Conservation (phyloP, 306 rosid genomes). For the Rosa lucieae region DNA sequence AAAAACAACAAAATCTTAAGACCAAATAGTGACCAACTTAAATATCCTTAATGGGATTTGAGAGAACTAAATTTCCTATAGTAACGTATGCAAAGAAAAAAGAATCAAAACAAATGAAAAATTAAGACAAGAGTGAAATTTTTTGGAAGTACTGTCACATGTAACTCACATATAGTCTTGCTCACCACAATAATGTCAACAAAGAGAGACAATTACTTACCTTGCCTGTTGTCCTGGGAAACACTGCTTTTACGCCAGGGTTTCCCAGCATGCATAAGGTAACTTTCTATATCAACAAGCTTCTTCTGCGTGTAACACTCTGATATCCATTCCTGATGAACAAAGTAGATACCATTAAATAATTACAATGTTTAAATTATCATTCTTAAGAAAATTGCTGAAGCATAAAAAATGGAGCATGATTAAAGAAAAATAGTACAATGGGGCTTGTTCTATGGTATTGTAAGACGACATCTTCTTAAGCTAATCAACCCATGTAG, state of each 20-base stretch:
- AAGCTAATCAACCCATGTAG: neutral
- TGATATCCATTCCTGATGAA: slow-evolving; percentile 78
- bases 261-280: slow-evolving; percentile 78
- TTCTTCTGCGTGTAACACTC: slow-evolving; percentile 72
- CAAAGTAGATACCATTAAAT: slow-evolving; percentile 9
- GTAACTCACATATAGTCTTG: neutral
- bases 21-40: neutral
- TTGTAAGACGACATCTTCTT: neutral
- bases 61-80: neutral
- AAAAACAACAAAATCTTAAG: slow-evolving; percentile 7
- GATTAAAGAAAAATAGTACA: neutral
- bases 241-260: slow-evolving; percentile 78
- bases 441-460: neutral
- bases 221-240: slow-evolving; percentile 42
- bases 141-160: neutral
- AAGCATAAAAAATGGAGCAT: neutral
- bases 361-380: slow-evolving; percentile 1
- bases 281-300: slow-evolving; percentile 78
- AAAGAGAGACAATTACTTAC: slow-evolving; percentile 32
- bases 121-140: neutral
- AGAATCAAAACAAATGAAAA: neutral
- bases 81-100: neutral
- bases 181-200: neutral
- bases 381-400: slow-evolving; percentile 15
- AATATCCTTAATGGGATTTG: neutral